Conservation (phyloP, 2,329 filamentous ascomycete genomes). For the Clarireedia paspali region DNA sequence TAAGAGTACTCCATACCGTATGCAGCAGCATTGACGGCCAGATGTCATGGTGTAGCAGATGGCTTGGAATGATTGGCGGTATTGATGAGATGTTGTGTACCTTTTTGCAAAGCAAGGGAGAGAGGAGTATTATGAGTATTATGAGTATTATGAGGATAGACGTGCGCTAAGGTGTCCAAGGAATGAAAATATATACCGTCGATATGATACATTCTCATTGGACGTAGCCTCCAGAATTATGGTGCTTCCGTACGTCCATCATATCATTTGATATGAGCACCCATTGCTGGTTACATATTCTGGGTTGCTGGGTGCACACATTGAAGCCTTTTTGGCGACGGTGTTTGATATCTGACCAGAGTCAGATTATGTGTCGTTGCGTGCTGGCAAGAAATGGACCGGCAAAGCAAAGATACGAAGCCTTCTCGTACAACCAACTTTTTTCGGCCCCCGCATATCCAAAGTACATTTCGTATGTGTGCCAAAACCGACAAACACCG, state of each 20-base stretch:
- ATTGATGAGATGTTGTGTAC: constrained; percentile 6
- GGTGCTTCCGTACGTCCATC: too few species aligned
- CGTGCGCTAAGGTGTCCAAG: background rate
- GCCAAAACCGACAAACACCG: background rate
- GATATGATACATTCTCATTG: background rate
- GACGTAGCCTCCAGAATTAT: too few species aligned
- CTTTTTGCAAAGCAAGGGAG: constrained; percentile 1
- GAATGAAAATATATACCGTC: background rate
- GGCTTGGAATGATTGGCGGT: constrained; percentile 1
- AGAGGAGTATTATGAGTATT: background rate
- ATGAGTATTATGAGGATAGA: background rate
- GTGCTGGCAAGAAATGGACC: background rate
- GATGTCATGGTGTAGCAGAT: background rate
- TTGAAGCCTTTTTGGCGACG: background rate
- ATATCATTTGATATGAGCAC: background rate
- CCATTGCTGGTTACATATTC: background rate
- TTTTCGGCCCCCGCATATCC: background rate
- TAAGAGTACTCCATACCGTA: background rate
- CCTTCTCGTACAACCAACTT: background rate
- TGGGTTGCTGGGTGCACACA: background rate
- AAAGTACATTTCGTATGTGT: background rate
- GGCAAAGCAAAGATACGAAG: background rate
- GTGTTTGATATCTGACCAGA: constrained; percentile 1
- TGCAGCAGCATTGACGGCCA: background rate
- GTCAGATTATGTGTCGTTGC: background rate